Conservation (phyloP, 495 filamentous ascomycete species). For the Beverwykella pulmonaria region DNA sequence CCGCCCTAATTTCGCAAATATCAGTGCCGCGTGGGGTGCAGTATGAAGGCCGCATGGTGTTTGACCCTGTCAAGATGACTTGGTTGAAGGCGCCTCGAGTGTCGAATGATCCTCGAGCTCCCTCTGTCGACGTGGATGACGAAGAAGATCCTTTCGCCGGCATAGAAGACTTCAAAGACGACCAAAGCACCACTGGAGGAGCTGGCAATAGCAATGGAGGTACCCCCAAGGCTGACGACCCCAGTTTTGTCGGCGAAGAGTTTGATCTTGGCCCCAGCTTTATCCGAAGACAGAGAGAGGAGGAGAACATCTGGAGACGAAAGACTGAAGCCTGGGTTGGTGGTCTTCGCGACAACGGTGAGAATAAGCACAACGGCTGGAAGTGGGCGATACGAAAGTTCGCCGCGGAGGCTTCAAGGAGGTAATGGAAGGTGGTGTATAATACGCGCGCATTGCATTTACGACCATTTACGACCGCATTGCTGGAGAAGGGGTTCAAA, state of each 20-base stretch:
- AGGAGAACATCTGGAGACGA: constrained; percentile 87
- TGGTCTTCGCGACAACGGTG: constrained; percentile 57
- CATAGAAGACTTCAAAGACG: constrained; percentile 68
- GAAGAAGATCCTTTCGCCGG: constrained; percentile 80
- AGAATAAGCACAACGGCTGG: constrained; percentile 43
- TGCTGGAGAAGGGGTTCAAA: constrained; percentile 12
- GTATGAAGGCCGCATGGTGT: constrained; percentile 93
- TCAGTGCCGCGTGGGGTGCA: constrained; percentile 74
- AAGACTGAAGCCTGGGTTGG: constrained; percentile 78
- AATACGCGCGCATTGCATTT: constrained; percentile 12
- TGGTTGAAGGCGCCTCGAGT: constrained; percentile 68
- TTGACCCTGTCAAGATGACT: constrained; percentile 93
- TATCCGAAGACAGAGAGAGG: constrained; percentile 80
- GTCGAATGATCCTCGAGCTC: constrained; percentile 35
- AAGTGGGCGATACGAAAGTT: constrained; percentile 33
- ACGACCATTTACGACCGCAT: constrained; percentile 33
- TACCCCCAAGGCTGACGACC: constrained; percentile 32
- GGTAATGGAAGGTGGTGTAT: constrained; percentile 13
- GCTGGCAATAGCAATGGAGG: constrained; percentile 23
- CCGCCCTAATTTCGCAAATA: constrained; percentile 92
- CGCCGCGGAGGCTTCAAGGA: constrained; percentile 10
- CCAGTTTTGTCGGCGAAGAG: constrained; percentile 68
- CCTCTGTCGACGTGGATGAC: constrained; percentile 50
- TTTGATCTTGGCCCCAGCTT: constrained; percentile 98
- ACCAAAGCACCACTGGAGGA: constrained; percentile 36